A percentile compares a stretch with the other conserved stretches of the same genome.
These are phyloP conservation scores for Phyllachora maydis DNA, from an alignment of 2,329 filamentous ascomycete genomes.

Conservation along the genomic window DNA sequence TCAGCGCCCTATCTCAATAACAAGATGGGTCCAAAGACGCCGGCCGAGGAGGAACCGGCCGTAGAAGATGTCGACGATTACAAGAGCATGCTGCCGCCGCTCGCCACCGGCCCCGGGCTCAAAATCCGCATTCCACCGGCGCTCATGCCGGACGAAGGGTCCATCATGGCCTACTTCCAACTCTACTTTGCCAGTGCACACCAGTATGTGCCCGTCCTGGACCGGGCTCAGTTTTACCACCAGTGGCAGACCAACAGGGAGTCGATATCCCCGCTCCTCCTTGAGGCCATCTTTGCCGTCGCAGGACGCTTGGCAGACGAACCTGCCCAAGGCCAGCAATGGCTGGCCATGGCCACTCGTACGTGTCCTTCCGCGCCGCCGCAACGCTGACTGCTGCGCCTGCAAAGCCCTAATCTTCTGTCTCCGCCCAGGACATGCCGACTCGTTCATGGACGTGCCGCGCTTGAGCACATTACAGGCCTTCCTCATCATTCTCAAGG, in stretches of 20 bases:
- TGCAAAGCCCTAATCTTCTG: too few relatives aligned
- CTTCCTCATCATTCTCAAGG: constrained; percentile 71
- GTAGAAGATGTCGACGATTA: constrained; percentile 54
- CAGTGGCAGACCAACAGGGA: constrained; percentile 73
- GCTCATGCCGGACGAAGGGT: constrained; percentile 77
- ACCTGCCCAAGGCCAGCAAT: constrained; percentile 68
- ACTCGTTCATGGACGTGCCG: constrained; percentile 84
- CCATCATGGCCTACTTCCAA: constrained; percentile 66
- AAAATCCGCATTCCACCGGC: constrained; percentile 80
- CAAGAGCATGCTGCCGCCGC: constrained; percentile 47
- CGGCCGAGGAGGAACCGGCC: constrained; percentile 31
- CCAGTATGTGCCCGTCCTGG: constrained; percentile 78
- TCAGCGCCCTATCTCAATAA: constrained; percentile 69
- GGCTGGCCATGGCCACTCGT: constrained; percentile 81
- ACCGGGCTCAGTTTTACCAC: constrained; percentile 63
- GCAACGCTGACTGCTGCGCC: neutral
- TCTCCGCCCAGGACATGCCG: constrained; percentile 52
- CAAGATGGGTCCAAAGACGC: constrained; percentile 15
- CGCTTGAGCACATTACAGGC: constrained; percentile 83
- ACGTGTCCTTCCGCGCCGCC: constrained; percentile 11
- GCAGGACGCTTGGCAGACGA: constrained; percentile 69
- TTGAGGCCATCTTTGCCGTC: constrained; percentile 85
- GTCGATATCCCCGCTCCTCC: constrained; percentile 71
- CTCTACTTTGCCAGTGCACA: constrained; percentile 84
- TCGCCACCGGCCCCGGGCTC: constrained; percentile 45